Percentiles rank a stretch among this genome's conserved stretches.
Evolutionary conservation across 768 basidiomycete species (phyloP).

Genomic region (Lyophyllum shimeji): DNA sequence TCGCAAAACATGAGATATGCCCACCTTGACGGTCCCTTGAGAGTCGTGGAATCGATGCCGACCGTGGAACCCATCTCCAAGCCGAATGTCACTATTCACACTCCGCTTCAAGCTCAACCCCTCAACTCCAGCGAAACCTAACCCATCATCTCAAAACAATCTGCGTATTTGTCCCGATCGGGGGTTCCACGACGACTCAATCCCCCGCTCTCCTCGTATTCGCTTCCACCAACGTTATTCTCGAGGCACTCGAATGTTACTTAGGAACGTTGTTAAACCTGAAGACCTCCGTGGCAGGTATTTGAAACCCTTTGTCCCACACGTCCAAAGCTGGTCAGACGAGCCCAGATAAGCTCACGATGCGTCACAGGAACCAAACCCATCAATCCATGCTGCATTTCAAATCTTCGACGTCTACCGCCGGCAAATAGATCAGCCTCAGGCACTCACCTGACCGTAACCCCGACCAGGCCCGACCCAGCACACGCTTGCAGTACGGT

Average conservation of each 20-base stretch:
- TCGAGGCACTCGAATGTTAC: neutral
- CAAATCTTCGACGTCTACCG: constrained; percentile 19
- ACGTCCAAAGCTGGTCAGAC: neutral
- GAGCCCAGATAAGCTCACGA: neutral
- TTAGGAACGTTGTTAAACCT: neutral
- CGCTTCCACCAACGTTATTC: constrained; percentile 1
- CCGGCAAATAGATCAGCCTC: constrained; percentile 31
- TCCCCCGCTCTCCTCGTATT: constrained; percentile 4
- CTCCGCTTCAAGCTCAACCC: constrained; percentile 31
- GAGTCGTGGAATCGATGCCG: constrained; percentile 9
- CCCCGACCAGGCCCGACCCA: too few relatives aligned
- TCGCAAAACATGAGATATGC: constrained; percentile 1
- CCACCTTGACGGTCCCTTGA: constrained; percentile 6
- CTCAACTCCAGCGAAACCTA: constrained; percentile 18
- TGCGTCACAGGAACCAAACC: constrained; percentile 39
- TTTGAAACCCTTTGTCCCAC: neutral
- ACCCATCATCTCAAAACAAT: neutral
- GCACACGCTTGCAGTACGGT: too few relatives aligned
- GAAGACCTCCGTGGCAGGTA: neutral
- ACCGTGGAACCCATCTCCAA: constrained; percentile 7
- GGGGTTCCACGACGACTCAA: neutral
- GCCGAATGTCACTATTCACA: constrained; percentile 20
- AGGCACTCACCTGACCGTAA: constrained; percentile 13
- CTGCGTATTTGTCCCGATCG: neutral
- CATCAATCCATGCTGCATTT: constrained; percentile 3